Percentiles rank a stretch among this genome's conserved stretches.
Conservation (phyloP, 192 early-diverging fungal genomes). For the Phycomyces nitens region DNA sequence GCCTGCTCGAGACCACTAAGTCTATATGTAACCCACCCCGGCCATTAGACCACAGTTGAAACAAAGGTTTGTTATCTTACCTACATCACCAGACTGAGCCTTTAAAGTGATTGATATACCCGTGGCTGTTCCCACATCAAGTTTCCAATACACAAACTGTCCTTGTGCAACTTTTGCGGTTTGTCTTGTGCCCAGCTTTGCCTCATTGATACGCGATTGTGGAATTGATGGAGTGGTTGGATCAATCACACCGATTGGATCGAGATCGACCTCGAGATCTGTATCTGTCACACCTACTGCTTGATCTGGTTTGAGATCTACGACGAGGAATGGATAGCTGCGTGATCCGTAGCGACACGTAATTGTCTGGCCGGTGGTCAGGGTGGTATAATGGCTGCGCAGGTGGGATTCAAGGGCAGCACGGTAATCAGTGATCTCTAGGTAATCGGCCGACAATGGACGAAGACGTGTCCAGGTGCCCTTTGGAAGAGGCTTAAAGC, state of each 20-base stretch:
- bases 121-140: not conserved
- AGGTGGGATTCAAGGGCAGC: conserved; percentile 66
- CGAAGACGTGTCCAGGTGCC: conserved; percentile 63
- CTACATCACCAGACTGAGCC: conserved; percentile 22
- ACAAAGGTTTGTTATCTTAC: too few relatives aligned
- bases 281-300: conserved; percentile 74
- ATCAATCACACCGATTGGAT: conserved; percentile 35
- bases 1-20: conserved; percentile 32
- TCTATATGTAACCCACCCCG: conserved; percentile 26
- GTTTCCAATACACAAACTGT: conserved; percentile 15
- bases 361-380: conserved; percentile 65
- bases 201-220: conserved; percentile 4
- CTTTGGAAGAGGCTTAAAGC: conserved; percentile 58
- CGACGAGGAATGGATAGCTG: conserved; percentile 54
- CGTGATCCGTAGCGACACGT: conserved; percentile 49
- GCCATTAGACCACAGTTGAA: not conserved
- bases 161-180: not conserved
- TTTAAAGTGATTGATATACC: conserved; percentile 13
- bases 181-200: conserved; percentile 22
- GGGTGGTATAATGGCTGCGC: conserved; percentile 60
- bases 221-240: conserved; percentile 21
- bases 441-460: conserved; percentile 50
- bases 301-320: conserved; percentile 60
- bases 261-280: conserved; percentile 79
- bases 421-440: conserved; percentile 56